phyloP scores from a whole-genome alignment of 2,329 filamentous ascomycete species.

The Didymella glomerata region DNA sequence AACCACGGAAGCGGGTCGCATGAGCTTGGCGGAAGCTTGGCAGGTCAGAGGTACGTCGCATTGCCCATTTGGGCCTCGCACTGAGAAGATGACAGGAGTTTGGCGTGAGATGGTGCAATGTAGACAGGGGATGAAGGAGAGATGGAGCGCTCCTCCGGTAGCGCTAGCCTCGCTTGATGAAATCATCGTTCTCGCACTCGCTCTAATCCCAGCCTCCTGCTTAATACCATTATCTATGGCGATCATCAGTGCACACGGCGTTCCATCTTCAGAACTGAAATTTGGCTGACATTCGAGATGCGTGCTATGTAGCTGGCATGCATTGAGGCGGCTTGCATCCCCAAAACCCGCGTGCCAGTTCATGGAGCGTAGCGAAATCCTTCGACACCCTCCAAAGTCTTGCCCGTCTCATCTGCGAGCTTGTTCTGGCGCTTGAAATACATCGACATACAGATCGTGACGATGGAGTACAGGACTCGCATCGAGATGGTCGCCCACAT shows the following conservation, averaged over 20 bases:
- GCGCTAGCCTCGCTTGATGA: slow-evolving; percentile 3
- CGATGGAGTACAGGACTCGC: slow-evolving; percentile 35
- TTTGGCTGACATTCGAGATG: not conserved
- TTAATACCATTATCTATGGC: not conserved
- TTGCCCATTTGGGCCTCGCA: not conserved
- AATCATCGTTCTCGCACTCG: slow-evolving; percentile 2
- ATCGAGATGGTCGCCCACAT: slow-evolving; percentile 43
- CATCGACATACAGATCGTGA: slow-evolving; percentile 39
- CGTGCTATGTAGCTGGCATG: not conserved
- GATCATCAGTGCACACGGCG: not conserved
- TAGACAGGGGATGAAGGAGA: not conserved
- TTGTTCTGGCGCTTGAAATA: slow-evolving; percentile 34
- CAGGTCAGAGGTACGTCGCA: slow-evolving; percentile 23
- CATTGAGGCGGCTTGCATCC: not conserved
- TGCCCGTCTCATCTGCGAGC: slow-evolving; percentile 35
- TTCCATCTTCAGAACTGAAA: not conserved
- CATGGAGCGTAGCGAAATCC: slow-evolving; percentile 39
- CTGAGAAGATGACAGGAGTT: slow-evolving; percentile 3
- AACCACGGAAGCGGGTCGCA: slow-evolving; percentile 23
- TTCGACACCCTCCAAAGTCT: slow-evolving; percentile 38
- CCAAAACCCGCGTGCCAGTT: not conserved
- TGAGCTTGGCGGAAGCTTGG: slow-evolving; percentile 35
- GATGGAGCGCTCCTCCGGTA: not conserved
- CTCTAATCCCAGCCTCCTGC: not conserved
- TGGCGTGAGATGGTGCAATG: not conserved